Conservation (phyloP, 2,329 filamentous ascomycete species). For the Ceratocystis variospora region DNA sequence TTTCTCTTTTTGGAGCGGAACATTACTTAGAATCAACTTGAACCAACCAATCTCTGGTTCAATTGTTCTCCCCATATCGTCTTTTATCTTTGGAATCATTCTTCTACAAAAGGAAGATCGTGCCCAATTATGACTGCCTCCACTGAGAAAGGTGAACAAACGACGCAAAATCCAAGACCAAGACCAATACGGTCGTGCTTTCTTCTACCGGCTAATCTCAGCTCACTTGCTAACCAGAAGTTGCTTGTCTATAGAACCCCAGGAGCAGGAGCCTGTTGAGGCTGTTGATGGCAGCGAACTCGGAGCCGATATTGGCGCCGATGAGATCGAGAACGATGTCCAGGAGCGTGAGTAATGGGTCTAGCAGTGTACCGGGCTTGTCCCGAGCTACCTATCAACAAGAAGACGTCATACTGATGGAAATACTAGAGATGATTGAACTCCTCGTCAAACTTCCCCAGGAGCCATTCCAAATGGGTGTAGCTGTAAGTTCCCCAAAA, state of each 20-base stretch:
- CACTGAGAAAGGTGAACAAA: slow-evolving; percentile 13
- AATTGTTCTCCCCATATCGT: background rate
- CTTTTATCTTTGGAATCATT: slow-evolving; percentile 6
- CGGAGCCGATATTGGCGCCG: slow-evolving; percentile 3
- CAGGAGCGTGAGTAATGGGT: slow-evolving; percentile 8
- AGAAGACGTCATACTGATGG: background rate
- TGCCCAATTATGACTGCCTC: slow-evolving; percentile 15
- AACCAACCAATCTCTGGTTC: background rate
- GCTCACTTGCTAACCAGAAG: slow-evolving; percentile 10
- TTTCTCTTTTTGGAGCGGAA: slow-evolving; percentile 1
- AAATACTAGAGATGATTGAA: slow-evolving; percentile 15
- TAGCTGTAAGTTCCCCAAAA: slow-evolving; percentile 13
- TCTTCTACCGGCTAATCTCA: too few relatives aligned
- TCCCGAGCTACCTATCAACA: background rate
- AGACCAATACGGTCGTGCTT: too few relatives aligned
- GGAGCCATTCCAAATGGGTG: slow-evolving; percentile 10
- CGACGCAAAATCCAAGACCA: too few relatives aligned
- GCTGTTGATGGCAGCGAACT: background rate
- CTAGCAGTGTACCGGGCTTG: background rate
- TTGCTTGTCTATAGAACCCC: background rate
- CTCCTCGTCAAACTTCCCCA: slow-evolving; percentile 18
- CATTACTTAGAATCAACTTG: slow-evolving; percentile 7
- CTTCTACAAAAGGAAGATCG: background rate
- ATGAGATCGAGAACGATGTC: slow-evolving; percentile 9
- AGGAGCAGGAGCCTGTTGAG: slow-evolving; percentile 16